Evolutionary conservation across 345 rosid genomes (phyloP).

Genomic region (Gossypium thurberi): DNA sequence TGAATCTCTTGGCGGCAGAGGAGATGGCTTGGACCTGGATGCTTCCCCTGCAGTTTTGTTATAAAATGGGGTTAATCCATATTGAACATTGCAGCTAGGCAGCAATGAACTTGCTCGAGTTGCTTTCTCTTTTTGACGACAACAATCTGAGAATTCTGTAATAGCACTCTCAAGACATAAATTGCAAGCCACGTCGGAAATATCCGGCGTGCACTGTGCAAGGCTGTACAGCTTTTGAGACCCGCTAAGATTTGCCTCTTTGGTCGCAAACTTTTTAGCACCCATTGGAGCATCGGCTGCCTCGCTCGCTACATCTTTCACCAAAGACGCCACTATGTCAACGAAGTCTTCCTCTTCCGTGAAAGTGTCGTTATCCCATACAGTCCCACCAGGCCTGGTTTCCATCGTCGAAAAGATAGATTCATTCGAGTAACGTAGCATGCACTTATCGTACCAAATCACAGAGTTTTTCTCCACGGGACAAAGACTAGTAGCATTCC

Average conservation of each 20-base stretch:
- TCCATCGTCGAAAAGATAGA: not conserved
- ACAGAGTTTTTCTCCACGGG: not conserved
- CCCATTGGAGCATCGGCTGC: not conserved
- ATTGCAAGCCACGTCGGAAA: conserved; percentile 14
- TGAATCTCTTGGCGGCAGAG: not conserved
- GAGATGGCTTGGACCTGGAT: not conserved
- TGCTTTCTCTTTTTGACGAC: not conserved
- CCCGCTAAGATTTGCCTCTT: not conserved
- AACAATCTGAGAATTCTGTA: not conserved
- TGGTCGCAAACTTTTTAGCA: conserved; percentile 10
- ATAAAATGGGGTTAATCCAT: conserved; percentile 19
- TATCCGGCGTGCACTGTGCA: conserved; percentile 33
- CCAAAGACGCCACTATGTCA: not conserved
- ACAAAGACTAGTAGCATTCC: not conserved
- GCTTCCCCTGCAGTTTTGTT: not conserved
- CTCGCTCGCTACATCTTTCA: not conserved
- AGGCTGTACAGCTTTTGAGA: conserved; percentile 12
- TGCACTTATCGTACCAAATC: conserved; percentile 23
- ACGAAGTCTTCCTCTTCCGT: not conserved
- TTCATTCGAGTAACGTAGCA: conserved; percentile 8
- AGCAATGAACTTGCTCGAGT: conserved; percentile 10
- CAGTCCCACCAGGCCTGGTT: not conserved
- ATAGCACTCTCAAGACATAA: conserved; percentile 14
- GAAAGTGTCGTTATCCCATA: not conserved
- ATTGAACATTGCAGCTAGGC: conserved; percentile 22